Evolutionary conservation across 371 early-diverging fungal genomes (phyloP), one percentile per base, ranked within the genome.

Genomic region (Entomophthora muscae): DNA sequence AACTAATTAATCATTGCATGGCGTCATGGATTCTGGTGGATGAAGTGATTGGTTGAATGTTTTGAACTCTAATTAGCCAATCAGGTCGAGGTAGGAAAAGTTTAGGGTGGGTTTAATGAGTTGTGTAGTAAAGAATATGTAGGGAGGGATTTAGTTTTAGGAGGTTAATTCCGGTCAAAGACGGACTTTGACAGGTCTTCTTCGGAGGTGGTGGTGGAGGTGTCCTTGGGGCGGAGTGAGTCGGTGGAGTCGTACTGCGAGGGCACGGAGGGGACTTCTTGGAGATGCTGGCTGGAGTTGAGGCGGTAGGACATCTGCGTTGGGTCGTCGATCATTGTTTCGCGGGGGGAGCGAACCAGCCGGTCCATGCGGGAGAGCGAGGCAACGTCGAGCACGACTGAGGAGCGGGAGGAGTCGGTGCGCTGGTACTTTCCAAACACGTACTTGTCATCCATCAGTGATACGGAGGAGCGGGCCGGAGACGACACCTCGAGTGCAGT

Each of bases 321-420:
- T 2, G 58, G 58, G 42, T 42, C 42, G 29, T 31, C 30, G 17
- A 10, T 17, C 10, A 42, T 10, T 10, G 5, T 42, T 17, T 42
- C 42, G 17, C 42, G 42, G 10, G 42, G 17, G 42, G 42, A 42
- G 42, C 58, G 12, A 22, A 42, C 31, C 7, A 61, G 42, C 42
- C 42, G 32, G 17, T 61, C 61, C 61, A 61, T 61, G 23, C 61
- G 32, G 33, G 33, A 32, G 22, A 61, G 42, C 7, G 61, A 61
- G 7, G 32, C 42, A 1, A 61, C 12, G 42, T 61, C 61, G 12
- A 61, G 27, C 23, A 7, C 22, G 13, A 42, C 10, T 26, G 32
- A 33, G 30, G 61, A 21, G n/a, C 23, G 42, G 30, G 33, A 32
- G 2, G 61, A 32, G 27, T 61, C 42, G 24, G 17, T 42, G 17